Evolutionary conservation across 2,329 filamentous ascomycete species (phyloP), one percentile per base, ranked within the genome.

Genomic region (Fusarium pilosicola): DNA sequence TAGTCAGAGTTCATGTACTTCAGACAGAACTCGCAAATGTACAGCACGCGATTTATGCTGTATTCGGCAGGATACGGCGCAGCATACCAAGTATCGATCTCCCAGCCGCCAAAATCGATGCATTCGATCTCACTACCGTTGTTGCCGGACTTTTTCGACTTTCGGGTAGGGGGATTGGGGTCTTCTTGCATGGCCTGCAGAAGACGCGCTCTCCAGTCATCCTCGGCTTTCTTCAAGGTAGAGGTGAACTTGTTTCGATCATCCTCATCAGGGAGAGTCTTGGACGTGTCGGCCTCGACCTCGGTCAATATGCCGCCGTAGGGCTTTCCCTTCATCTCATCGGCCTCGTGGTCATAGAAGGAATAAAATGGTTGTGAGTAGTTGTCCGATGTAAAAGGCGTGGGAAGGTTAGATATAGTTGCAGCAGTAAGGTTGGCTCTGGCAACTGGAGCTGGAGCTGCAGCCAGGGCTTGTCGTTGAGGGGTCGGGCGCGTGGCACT

Each of bases 1-100:
- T 97, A 98, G 81, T 98, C 96, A 24, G 96, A 98, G 82, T 97
- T 97, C 95, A 99, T 98, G 85, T 99, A 99, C 84, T 98, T 99
- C 68, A 99, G 87, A 81, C 96, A 99, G 82, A 98, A 99, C 82
- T 99, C 97, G 87, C 96, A 99, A 73, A 99, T 98, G 83, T 97
- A 98, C n/a, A 99, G 88, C 42, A 97, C 93, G 36, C 94, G 92
- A 80, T 99, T 98, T 73, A 96, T 91, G 81, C 95, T 98, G 85
- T 99, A 99, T 83, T 99, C 96, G 81, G 98, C 96, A 0, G 96
- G 96, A 80, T 99, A 99, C 18, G 96, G 97, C 44, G 96, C 96
- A 36, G 96, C 96, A 83, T 99, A 98, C 95, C 96, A 98, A 7
- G 96, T 99, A 81, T 99, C 96, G 77, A 99, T 99, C 82, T 99